A percentile compares a stretch with the other conserved stretches of the same genome.
phyloP scores from a whole-genome alignment of 1,284 basidiomycete species.

The Microstroma glucosiphilum region DNA sequence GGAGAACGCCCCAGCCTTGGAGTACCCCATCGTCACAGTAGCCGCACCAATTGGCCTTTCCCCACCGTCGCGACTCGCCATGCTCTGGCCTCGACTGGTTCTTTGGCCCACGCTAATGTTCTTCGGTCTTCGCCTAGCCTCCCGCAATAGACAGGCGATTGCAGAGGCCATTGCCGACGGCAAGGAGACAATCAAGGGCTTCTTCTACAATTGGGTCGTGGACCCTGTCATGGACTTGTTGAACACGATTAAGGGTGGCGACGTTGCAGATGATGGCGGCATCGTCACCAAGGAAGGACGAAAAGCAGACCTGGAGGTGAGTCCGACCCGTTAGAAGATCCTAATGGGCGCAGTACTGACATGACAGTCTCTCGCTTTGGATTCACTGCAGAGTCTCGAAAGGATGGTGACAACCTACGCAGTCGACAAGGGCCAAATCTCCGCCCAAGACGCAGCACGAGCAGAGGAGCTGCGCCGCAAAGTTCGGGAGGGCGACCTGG shows the following conservation, averaged over 20 bases:
- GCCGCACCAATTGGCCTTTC: conserved; percentile 16
- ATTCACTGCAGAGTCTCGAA: conserved; percentile 63
- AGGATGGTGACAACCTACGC: conserved; percentile 85
- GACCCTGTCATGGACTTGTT: conserved; percentile 77
- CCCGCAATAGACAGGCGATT: conserved; percentile 35
- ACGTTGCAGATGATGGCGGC: conserved; percentile 63
- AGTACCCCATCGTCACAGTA: neutral
- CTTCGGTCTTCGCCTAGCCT: conserved; percentile 21
- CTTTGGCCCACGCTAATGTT: conserved; percentile 29
- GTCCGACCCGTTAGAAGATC: too few species aligned
- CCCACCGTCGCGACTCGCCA: conserved; percentile 26
- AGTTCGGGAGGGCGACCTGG: conserved; percentile 76
- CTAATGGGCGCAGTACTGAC: conserved; percentile 34
- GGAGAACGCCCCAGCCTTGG: neutral
- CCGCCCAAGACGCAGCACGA: conserved; percentile 59
- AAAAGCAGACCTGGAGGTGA: conserved; percentile 61
- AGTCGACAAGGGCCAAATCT: conserved; percentile 59
- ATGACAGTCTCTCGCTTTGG: too few species aligned
- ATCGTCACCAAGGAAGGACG: conserved; percentile 68
- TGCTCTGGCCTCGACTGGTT: conserved; percentile 39
- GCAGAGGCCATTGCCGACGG: conserved; percentile 58
- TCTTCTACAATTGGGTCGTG: conserved; percentile 77
- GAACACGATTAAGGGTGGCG: conserved; percentile 73
- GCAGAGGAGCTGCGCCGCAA: conserved; percentile 63
- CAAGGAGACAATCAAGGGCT: conserved; percentile 66